phyloP scores from a whole-genome alignment of 352 stramenopile species.

The Phytophthora pini region DNA sequence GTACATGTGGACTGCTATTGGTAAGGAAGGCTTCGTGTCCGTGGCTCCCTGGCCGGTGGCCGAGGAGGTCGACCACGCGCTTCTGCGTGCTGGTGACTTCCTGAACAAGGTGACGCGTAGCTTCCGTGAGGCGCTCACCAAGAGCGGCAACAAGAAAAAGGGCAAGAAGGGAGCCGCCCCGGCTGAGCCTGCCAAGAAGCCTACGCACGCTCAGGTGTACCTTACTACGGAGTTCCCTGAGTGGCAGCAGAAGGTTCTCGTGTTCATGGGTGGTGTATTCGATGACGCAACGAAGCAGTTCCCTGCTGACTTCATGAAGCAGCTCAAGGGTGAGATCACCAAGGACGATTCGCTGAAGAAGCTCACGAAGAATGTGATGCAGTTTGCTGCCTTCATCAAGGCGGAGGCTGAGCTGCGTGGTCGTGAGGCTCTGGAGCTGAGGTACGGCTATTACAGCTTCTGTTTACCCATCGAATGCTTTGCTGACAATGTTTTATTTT shows the following conservation, averaged over 20 bases:
- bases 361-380: slow-evolving; percentile 96
- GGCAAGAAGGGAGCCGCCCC: slow-evolving; percentile 78
- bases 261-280: slow-evolving; percentile 81
- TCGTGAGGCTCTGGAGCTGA: slow-evolving; percentile 92
- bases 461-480: slow-evolving; percentile 8
- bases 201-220: slow-evolving; percentile 88
- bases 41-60: slow-evolving; percentile 88
- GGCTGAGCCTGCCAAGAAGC: slow-evolving; percentile 86
- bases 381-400: slow-evolving; percentile 97
- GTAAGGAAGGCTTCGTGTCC: slow-evolving; percentile 93
- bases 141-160: slow-evolving; percentile 88
- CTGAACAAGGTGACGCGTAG: slow-evolving; percentile 91
- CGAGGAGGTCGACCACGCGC: slow-evolving; percentile 91
- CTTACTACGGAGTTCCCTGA: slow-evolving; percentile 84
- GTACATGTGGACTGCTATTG: slow-evolving; percentile 93
- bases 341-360: slow-evolving; percentile 87
- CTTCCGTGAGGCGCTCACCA: slow-evolving; percentile 90
- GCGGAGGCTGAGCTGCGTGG: slow-evolving; percentile 93
- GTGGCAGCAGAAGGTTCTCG: slow-evolving; percentile 87
- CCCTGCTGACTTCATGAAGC: slow-evolving; percentile 87
- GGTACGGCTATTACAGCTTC: slow-evolving; percentile 42
- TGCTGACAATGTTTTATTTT: slow-evolving; percentile 17
- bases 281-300: slow-evolving; percentile 72
- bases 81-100: slow-evolving; percentile 94
- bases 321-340: slow-evolving; percentile 78